Conservation (phyloP, 1,139 yeast genomes). For the Suhomyces panamericanus region DNA sequence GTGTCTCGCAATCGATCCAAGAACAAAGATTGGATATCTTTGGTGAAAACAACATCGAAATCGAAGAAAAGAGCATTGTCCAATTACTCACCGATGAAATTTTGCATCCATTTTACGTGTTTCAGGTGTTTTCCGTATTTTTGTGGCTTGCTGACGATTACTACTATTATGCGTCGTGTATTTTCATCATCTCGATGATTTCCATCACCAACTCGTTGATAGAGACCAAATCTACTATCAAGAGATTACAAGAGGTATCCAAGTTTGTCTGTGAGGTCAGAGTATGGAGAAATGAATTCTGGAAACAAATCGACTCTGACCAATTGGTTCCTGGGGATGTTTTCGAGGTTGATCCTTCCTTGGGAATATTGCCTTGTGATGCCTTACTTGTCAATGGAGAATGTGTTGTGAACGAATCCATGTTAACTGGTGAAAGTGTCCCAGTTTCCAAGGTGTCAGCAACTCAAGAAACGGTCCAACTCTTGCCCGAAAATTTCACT, state of each 20-base stretch:
- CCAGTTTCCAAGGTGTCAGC: conserved; percentile 86
- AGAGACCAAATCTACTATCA: conserved; percentile 79
- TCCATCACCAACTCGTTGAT: conserved; percentile 77
- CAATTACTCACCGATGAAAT: conserved; percentile 82
- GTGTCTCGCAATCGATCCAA: conserved; percentile 67
- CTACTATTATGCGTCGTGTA: conserved; percentile 90
- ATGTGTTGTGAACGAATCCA: conserved; percentile 90
- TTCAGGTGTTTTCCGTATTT: conserved; percentile 87
- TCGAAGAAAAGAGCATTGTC: conserved; percentile 67
- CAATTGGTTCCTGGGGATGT: conserved; percentile 96
- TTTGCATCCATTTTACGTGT: conserved; percentile 90
- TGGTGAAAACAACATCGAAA: conserved; percentile 72
- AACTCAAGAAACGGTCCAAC: conserved; percentile 56
- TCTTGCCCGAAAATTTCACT: conserved; percentile 58
- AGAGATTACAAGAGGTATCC: conserved; percentile 72
- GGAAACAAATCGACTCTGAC: conserved; percentile 80
- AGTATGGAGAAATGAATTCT: conserved; percentile 89
- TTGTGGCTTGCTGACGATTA: conserved; percentile 93
- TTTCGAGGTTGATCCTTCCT: conserved; percentile 85
- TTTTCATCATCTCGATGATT: conserved; percentile 77
- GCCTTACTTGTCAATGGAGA: conserved; percentile 85
- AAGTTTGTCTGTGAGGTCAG: conserved; percentile 76
- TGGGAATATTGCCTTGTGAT: conserved; percentile 80
- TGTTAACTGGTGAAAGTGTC: conserved; percentile 97
- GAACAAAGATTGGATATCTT: conserved; percentile 73